Evolutionary conservation across 2,329 filamentous ascomycete species (phyloP), one percentile per base, ranked within the genome.

Genomic region (Fusarium cyanostomum): DNA sequence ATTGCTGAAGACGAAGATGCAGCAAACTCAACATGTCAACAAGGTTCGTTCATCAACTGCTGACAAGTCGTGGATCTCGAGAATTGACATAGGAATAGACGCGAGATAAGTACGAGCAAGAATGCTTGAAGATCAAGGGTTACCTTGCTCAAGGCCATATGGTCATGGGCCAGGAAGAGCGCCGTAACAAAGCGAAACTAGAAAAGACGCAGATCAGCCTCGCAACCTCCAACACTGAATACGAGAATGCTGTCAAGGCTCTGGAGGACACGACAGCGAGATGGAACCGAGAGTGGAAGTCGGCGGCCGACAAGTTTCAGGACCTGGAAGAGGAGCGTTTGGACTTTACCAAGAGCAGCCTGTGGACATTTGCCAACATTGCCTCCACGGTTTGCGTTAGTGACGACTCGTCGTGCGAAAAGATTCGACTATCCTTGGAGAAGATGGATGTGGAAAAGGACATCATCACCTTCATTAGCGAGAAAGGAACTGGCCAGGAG

Each of bases 141-240:
- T 99, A 99, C 73, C 86, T 99, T 5, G 95, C 96, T 5, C 95
- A 99, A 78, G 95, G 95, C 9, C 96, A 99, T 75, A 99, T 99
- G 95, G 95, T 99, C 56, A 99, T 99, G 95, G 95, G 95, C 12
- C 95, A 99, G 71, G 95, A 99, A 75, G 95, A 99, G 80, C 88
- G 95, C 26, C 97, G 97, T 80, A 99, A 99, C 78, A 99, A 99
- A 80, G 94, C 94, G 18, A 98, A 97, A 78, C 85, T 99, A 38
- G 95, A 99, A 77, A 99, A 99, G 84, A 98, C 95, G 2, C 95
- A 99, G 75, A 95, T 97, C 70, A 96, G 94, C 72, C 85, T 99
- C 57, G 94, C 94, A 1, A 89, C 89, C 8, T 94, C 94, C 59
- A 98, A 96, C 78, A 89, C 88, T 39, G 95, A 98, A 71, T 99